Evolutionary conservation across 352 stramenopile genomes (phyloP), one percentile per base, ranked within the genome.

Genomic region (Phytophthora tubulina): DNA sequence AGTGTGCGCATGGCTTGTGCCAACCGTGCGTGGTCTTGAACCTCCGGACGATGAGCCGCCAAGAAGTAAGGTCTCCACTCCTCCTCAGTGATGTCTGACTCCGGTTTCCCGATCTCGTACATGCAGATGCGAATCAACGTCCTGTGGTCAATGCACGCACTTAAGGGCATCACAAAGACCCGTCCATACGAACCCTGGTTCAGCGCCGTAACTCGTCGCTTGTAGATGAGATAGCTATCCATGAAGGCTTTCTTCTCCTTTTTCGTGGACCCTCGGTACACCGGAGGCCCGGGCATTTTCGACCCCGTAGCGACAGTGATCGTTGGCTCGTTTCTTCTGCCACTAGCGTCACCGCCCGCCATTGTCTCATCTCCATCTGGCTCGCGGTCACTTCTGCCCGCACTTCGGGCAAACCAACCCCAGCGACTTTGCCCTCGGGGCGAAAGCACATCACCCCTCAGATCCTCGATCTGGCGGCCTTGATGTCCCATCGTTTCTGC

Each of bases 161-260:
- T 41, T 6, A 66, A 7, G 6, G 63, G 54, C 53, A 66, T 66
- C 30, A 66, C 21, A 36, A 36, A 17, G 8, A 38, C 46, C 9
- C 9, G 35, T 9, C 35, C 35, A 39, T 39, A 39, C 30, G 51
- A 45, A 8, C 17, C 46, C 17, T 35, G 21, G 13, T 45, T 45
- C 13, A 45, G 13, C 3, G 39, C 39, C 39, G 7, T 10, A n/a
- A 45, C 13, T n/a, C 39, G 13, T 10, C 39, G 39, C 13, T 45
- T 45, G 13, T 45, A 45, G 6, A 45, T n/a, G 7, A 45, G 39
- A 10, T 45, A 45, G 13, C 39, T 45, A 10, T 45, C 39, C 39
- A 45, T 45, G 39, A 45, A 45, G 7, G 39, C 39, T 10, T 45
- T 55, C 48, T 55, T 76, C 14, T 72, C 84, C 44, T 50, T 85